These are phyloP conservation scores for Penicillium sp. DNA, from an alignment of 2,329 filamentous ascomycete genomes.

Conservation along the genomic window DNA sequence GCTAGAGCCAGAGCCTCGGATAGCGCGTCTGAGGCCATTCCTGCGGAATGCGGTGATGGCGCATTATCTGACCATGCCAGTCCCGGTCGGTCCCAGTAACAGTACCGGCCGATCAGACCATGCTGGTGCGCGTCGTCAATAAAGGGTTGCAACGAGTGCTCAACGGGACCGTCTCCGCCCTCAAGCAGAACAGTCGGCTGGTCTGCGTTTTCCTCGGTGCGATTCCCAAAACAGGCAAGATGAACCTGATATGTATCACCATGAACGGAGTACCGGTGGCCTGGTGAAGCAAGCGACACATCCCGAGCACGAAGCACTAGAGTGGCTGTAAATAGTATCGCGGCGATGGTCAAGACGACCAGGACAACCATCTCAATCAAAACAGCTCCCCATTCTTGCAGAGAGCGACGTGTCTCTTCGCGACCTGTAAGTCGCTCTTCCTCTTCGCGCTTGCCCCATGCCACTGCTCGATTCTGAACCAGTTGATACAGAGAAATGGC, in stretches of 20 bases:
- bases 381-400: constrained; percentile 81
- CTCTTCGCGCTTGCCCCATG: constrained; percentile 89
- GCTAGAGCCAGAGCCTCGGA: constrained; percentile 78
- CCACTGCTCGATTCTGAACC: constrained; percentile 73
- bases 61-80: constrained; percentile 87
- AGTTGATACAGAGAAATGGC: constrained; percentile 77
- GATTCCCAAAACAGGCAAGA: constrained; percentile 76
- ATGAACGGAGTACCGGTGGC: constrained; percentile 76
- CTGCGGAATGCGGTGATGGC: constrained; percentile 86
- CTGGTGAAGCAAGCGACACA: constrained; percentile 68
- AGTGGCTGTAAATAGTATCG: constrained; percentile 73
- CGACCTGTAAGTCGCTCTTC: constrained; percentile 89
- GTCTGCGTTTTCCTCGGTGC: constrained; percentile 52
- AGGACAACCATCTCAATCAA: constrained; percentile 70
- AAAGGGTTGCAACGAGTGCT: constrained; percentile 75
- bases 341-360: constrained; percentile 63
- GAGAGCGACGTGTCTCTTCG: constrained; percentile 75
- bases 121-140: constrained; percentile 72
- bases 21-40: constrained; percentile 85
- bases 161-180: constrained; percentile 74
- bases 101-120: constrained; percentile 82
- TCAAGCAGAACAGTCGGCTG: constrained; percentile 84
- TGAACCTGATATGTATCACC: constrained; percentile 82
- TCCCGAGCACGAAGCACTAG: constrained; percentile 79
- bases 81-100: constrained; percentile 91